Evolutionary conservation across 2,329 filamentous ascomycete species (phyloP).

Genomic region (Colletotrichum acutatum): DNA sequence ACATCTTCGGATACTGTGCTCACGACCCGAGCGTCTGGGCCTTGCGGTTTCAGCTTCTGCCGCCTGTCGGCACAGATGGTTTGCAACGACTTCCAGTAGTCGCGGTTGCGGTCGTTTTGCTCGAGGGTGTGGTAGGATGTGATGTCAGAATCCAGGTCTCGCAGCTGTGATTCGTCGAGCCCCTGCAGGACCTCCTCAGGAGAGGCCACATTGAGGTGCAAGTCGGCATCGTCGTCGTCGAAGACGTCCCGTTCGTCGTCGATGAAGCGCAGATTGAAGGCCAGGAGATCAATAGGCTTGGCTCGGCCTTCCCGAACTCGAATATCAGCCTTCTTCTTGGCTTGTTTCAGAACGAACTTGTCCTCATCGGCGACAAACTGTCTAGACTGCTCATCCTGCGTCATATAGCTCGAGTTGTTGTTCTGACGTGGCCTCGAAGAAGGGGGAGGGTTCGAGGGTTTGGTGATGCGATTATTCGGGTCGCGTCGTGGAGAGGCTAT

Average conservation of each 20-base stretch:
- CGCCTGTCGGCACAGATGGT: conserved; percentile 83
- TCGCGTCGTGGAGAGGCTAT: conserved; percentile 67
- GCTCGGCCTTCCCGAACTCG: conserved; percentile 91
- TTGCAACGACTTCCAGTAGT: conserved; percentile 94
- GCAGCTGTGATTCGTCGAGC: conserved; percentile 73
- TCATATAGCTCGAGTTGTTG: conserved; percentile 61
- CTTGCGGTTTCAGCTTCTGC: conserved; percentile 71
- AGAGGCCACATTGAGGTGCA: conserved; percentile 79
- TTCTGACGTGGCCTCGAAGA: conserved; percentile 41
- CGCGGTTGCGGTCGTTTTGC: conserved; percentile 78
- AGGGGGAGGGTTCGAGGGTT: conserved; percentile 52
- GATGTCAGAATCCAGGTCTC: conserved; percentile 85
- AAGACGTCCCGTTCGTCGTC: conserved; percentile 87
- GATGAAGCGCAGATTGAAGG: conserved; percentile 89
- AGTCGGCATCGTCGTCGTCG: conserved; percentile 83
- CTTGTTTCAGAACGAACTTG: conserved; percentile 93
- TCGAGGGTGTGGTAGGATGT: conserved; percentile 83
- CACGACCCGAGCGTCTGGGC: conserved; percentile 77
- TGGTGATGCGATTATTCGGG: conserved; percentile 65
- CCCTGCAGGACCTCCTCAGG: conserved; percentile 85
- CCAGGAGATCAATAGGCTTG: conserved; percentile 92
- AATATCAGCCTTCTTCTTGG: conserved; percentile 97
- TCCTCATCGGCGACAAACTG: conserved; percentile 96
- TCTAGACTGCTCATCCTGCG: conserved; percentile 80
- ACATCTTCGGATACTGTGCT: conserved; percentile 88